Percentiles rank a stretch among this genome's conserved stretches.
These are phyloP conservation scores for Fusarium bactridioides DNA, from an alignment of 2,329 filamentous ascomycete genomes.

Conservation along the genomic window DNA sequence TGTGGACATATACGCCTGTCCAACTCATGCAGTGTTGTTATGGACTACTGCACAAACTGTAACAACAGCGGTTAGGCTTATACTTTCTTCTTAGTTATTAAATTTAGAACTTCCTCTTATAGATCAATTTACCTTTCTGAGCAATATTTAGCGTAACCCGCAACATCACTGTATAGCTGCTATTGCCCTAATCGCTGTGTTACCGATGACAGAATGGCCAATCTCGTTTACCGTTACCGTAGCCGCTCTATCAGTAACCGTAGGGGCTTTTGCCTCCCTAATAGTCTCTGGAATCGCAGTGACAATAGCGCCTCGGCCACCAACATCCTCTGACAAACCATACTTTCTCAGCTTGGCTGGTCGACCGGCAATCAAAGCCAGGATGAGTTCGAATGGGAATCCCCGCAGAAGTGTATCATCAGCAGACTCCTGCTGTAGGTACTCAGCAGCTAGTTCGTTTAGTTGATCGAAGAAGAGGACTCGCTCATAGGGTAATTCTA, in stretches of 20 bases:
- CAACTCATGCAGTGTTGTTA: constrained; percentile 7
- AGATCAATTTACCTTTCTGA: too few relatives aligned
- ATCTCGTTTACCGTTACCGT: too few relatives aligned
- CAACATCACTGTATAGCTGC: too few relatives aligned
- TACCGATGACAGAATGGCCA: too few relatives aligned
- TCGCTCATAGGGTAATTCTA: background rate
- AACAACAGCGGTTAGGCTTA: background rate
- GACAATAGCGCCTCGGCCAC: background rate
- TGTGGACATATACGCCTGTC: constrained; percentile 18
- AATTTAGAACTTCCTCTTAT: too few relatives aligned
- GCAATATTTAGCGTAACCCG: too few relatives aligned
- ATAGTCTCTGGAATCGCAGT: background rate
- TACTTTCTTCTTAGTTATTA: too few relatives aligned
- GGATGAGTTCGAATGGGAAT: background rate
- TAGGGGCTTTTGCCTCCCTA: too few relatives aligned
- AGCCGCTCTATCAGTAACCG: too few relatives aligned
- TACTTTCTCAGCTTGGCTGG: background rate
- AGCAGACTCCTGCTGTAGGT: background rate
- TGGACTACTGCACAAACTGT: constrained; percentile 20
- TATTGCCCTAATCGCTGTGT: too few relatives aligned
- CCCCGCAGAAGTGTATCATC: background rate
- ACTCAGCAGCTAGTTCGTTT: background rate
- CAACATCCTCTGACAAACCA: background rate
- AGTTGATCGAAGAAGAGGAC: background rate
- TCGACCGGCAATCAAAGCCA: background rate